A percentile compares a stretch with the other conserved stretches of the same genome.
Evolutionary conservation across 768 basidiomycete genomes (phyloP).

Genomic region (Rhizopogon salebrosus): DNA sequence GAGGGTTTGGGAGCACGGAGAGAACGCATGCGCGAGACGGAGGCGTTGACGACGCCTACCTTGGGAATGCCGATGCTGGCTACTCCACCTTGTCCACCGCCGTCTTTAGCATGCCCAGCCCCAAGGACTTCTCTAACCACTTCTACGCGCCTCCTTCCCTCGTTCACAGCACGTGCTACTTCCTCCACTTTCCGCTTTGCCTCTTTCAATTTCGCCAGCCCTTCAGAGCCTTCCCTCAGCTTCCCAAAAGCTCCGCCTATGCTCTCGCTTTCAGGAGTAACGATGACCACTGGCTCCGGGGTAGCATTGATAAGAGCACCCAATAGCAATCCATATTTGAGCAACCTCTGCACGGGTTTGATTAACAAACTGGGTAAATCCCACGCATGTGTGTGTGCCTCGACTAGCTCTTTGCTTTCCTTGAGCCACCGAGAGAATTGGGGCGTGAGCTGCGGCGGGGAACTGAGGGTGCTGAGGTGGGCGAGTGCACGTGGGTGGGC

Average conservation of each 20-base stretch:
- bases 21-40: slow-evolving; percentile 57
- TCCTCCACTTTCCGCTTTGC: slow-evolving; percentile 64
- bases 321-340: slow-evolving; percentile 91
- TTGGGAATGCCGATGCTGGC: slow-evolving; percentile 36
- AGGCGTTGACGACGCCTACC: slow-evolving; percentile 41
- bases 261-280: background rate
- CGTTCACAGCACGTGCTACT: slow-evolving; percentile 73
- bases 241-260: slow-evolving; percentile 3
- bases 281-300: slow-evolving; percentile 35
- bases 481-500: slow-evolving; percentile 70
- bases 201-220: slow-evolving; percentile 35
- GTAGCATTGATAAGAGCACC: slow-evolving; percentile 72
- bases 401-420: slow-evolving; percentile 60
- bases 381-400: slow-evolving; percentile 80
- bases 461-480: slow-evolving; percentile 48
- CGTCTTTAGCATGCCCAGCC: slow-evolving; percentile 27
- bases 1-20: slow-evolving; percentile 30
- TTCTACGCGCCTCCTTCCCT: slow-evolving; percentile 69
- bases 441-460: slow-evolving; percentile 41
- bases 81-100: slow-evolving; percentile 36
- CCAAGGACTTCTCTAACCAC: slow-evolving; percentile 72
- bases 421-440: slow-evolving; percentile 47
- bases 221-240: slow-evolving; percentile 12
- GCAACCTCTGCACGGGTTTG: slow-evolving; percentile 93
- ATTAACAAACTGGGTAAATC: slow-evolving; percentile 92